Percentiles rank a stretch among this genome's conserved stretches.
These are phyloP conservation scores for Bidens hawaiensis DNA, from an alignment of 140 eudicot species.

Conservation along the genomic window DNA sequence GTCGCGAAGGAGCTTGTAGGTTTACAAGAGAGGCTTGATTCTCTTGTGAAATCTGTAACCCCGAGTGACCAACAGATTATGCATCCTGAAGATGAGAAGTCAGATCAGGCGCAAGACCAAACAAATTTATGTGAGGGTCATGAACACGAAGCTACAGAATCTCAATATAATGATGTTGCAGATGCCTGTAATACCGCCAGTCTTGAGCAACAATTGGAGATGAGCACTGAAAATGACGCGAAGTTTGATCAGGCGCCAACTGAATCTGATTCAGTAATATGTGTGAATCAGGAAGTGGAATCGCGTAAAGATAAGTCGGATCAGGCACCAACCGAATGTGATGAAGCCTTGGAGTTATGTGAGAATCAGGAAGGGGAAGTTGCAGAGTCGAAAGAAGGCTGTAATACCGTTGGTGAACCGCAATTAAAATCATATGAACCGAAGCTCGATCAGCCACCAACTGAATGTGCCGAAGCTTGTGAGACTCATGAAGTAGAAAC, in stretches of 20 bases:
- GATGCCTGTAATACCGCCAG: neutral
- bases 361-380: neutral
- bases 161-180: conserved; percentile 7
- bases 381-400: neutral
- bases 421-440: neutral
- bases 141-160: neutral
- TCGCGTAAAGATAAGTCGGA: neutral
- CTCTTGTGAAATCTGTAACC: conserved; percentile 26
- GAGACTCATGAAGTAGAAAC: neutral
- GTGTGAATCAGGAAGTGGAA: conserved; percentile 4
- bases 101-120: conserved; percentile 3
- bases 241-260: neutral
- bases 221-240: neutral
- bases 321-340: neutral
- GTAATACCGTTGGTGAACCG: neutral
- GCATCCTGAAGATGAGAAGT: conserved; percentile 5
- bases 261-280: neutral
- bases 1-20: conserved; percentile 79
- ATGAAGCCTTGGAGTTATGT: neutral
- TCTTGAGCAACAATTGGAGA: neutral
- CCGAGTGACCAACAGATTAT: neutral
- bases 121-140: neutral
- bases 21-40: conserved; percentile 78
- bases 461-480: neutral
- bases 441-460: neutral